These are phyloP conservation scores for Pouteria glomerata DNA, from an alignment of 148 eudicot species.

Conservation along the genomic window DNA sequence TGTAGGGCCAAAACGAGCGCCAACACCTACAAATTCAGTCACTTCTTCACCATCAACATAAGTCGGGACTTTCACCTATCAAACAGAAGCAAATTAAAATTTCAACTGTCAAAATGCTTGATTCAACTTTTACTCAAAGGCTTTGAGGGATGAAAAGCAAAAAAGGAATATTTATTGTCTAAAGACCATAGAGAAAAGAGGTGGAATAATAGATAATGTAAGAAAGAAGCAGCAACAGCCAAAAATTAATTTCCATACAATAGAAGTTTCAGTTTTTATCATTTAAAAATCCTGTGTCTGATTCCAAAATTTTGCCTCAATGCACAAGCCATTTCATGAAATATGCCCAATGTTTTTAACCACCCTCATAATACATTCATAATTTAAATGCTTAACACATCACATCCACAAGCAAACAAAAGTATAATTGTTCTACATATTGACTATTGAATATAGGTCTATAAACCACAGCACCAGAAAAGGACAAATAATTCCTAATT, in stretches of 20 bases:
- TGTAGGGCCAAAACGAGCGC: conserved; percentile 98
- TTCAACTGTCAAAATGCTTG: neutral
- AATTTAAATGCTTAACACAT: neutral
- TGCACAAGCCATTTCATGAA: neutral
- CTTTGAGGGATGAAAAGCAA: neutral
- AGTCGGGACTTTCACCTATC: conserved; percentile 96
- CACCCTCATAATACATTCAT: neutral
- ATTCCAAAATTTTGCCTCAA: neutral
- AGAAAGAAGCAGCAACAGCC: neutral
- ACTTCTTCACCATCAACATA: conserved; percentile 61
- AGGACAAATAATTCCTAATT: neutral
- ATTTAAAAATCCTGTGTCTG: neutral
- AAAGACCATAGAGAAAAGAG: neutral
- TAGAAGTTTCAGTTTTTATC: neutral
- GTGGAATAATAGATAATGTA: neutral
- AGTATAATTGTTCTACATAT: neutral
- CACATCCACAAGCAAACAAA: conserved; percentile 3
- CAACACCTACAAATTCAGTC: conserved; percentile 84
- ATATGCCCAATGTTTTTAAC: neutral
- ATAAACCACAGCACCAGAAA: neutral
- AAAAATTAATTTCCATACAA: neutral
- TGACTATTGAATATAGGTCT: too few relatives aligned
- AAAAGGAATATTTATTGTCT: too few relatives aligned
- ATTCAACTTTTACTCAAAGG: too few relatives aligned
- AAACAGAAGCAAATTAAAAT: conserved; percentile 7